Conservation (phyloP, 2,329 filamentous ascomycete species). For the Blastomyces parvus region DNA sequence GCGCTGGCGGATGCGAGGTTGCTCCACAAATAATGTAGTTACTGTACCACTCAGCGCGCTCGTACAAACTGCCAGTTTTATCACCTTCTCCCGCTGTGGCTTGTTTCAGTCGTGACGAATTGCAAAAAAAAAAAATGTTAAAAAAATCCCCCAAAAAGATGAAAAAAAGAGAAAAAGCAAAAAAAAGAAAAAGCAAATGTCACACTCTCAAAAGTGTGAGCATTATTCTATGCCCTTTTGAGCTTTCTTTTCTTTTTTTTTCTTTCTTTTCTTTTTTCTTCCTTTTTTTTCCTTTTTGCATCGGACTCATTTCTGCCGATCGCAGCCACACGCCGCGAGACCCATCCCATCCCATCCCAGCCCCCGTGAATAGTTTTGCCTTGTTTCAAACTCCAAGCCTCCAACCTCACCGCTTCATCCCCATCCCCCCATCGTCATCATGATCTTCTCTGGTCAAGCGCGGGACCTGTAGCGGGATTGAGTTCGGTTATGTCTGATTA, state of each 20-base stretch:
- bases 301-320: neutral
- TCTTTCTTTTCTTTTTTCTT: neutral
- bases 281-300: neutral
- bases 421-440: neutral
- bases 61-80: neutral
- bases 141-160: too few relatives aligned
- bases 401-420: too few relatives aligned
- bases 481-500: neutral
- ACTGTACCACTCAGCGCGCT: neutral
- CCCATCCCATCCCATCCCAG: too few relatives aligned
- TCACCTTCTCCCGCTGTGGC: neutral
- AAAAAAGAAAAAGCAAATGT: too few relatives aligned
- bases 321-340: constrained; percentile 15
- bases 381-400: neutral
- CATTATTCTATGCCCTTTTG: too few relatives aligned
- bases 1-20: neutral
- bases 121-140: neutral
- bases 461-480: neutral
- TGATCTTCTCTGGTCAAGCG: neutral
- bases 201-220: too few relatives aligned
- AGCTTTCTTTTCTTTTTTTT: neutral
- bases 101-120: neutral
- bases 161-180: neutral
- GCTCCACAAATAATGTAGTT: neutral
- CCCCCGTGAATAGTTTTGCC: neutral